Conservation (phyloP, 1,284 basidiomycete species). For the Inonotus hispidus region DNA sequence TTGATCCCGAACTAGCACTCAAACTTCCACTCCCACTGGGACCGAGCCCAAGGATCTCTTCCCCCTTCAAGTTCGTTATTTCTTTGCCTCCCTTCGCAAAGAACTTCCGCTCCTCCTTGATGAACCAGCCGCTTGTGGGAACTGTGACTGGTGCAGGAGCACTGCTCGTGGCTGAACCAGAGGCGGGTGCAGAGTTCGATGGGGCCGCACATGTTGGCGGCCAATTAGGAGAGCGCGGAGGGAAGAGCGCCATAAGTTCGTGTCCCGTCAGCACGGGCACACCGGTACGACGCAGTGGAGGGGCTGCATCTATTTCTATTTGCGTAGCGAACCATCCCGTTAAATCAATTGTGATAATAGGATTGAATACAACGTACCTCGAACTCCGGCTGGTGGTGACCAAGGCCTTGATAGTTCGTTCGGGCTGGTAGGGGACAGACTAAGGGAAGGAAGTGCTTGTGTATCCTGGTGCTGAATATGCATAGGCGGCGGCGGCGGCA, state of each 20-base stretch:
- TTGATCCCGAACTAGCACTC: not conserved
- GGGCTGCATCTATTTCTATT: constrained; percentile 4
- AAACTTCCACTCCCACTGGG: not conserved
- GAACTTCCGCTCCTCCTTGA: constrained; percentile 66
- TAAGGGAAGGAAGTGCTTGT: constrained; percentile 9
- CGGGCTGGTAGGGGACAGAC: constrained; percentile 3
- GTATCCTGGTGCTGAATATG: constrained; percentile 1
- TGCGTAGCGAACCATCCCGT: not conserved
- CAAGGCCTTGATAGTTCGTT: constrained; percentile 1
- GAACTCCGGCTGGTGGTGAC: constrained; percentile 11
- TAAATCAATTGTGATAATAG: not conserved
- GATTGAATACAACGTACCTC: not conserved
- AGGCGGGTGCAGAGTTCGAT: not conserved
- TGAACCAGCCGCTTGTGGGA: constrained; percentile 64
- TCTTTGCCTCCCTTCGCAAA: constrained; percentile 70
- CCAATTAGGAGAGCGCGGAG: constrained; percentile 50
- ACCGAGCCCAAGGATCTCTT: not conserved
- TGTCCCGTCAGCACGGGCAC: constrained; percentile 66
- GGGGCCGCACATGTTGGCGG: not conserved
- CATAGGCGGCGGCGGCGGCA: constrained; percentile 3
- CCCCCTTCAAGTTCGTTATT: constrained; percentile 50
- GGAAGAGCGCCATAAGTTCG: constrained; percentile 76
- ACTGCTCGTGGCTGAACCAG: not conserved
- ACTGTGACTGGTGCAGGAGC: constrained; percentile 21
- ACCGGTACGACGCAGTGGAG: constrained; percentile 4